Conservation (phyloP, 2,329 filamentous ascomycete species). For the Chaetomiaceae sp. region DNA sequence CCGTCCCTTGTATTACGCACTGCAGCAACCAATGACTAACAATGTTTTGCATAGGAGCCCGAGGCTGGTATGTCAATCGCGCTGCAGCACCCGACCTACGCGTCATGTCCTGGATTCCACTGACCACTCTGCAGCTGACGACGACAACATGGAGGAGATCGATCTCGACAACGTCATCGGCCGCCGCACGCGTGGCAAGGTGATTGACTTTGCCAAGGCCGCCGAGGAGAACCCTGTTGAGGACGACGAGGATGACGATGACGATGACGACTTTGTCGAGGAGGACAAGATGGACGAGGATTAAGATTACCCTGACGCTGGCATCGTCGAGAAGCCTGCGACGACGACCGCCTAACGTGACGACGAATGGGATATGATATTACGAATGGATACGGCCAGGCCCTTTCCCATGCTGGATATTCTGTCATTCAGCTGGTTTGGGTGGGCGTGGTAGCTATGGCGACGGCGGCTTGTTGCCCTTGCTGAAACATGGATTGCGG, state of each 20-base stretch:
- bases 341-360: constrained; percentile 7
- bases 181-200: constrained; percentile 83
- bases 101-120: constrained; percentile 17
- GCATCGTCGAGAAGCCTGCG: neutral
- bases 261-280: constrained; percentile 60
- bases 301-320: constrained; percentile 19
- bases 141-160: constrained; percentile 85
- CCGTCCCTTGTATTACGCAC: neutral
- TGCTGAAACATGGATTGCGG: neutral
- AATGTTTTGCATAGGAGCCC: constrained; percentile 24
- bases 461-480: neutral
- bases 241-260: constrained; percentile 78
- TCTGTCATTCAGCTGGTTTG: neutral
- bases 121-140: constrained; percentile 54
- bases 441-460: neutral
- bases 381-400: constrained; percentile 10
- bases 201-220: constrained; percentile 90
- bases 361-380: constrained; percentile 15
- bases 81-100: neutral
- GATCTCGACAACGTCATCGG: constrained; percentile 85
- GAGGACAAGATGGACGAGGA: constrained; percentile 69
- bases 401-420: neutral
- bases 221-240: constrained; percentile 69
- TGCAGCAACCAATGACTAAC: constrained; percentile 23
- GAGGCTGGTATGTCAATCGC: constrained; percentile 29